Evolutionary conservation across 352 stramenopile species (phyloP), one percentile per base, ranked within the genome.

Genomic region (Thalassiosira hispida): DNA sequence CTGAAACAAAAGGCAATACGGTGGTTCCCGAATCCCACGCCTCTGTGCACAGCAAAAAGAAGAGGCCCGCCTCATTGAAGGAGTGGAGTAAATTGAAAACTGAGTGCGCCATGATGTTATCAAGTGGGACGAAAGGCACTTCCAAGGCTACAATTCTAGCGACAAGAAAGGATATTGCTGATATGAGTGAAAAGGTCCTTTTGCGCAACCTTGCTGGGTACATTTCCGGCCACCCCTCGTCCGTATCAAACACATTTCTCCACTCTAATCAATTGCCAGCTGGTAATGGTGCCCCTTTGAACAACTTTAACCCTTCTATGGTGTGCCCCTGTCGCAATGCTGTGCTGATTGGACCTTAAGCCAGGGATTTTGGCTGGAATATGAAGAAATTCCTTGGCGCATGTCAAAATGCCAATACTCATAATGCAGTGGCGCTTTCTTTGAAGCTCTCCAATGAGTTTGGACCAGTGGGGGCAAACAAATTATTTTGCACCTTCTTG

Each of bases 301-400:
- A 31, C 31, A 57, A 33, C 5, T 77, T 71, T 63, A 59, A 59
- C 2, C 63, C 68, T 22, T 27, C 71, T 33, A 55, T 46, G 31
- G 1, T 49, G 12, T 35, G 68, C 20, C 70, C 72, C 33, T 22
- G 35, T 23, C 68, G 65, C 25, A 38, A 65, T 55, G 85, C 86
- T 20, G 63, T 92, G 61, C 65, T 94, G 14, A 67, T 92, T 22
- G 88, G 88, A 51, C 63, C 92, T 9, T 72, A 67, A 27, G 60
- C 81, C 6, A 49, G 14, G 47, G 69, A 86, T 68, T 92, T 91
- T 85, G 80, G 71, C 31, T 94, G 88, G 88, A 44, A 85, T 14
- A 42, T 82, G 14, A 63, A 86, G 33, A 61, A 74, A 18, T 90
- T 89, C 63, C 31, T 91, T 23, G 40, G 51, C 14, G 68, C 52